Evolutionary conservation across 768 basidiomycete species (phyloP), one percentile per base, ranked within the genome.

Genomic region (Boletellus ananas): DNA sequence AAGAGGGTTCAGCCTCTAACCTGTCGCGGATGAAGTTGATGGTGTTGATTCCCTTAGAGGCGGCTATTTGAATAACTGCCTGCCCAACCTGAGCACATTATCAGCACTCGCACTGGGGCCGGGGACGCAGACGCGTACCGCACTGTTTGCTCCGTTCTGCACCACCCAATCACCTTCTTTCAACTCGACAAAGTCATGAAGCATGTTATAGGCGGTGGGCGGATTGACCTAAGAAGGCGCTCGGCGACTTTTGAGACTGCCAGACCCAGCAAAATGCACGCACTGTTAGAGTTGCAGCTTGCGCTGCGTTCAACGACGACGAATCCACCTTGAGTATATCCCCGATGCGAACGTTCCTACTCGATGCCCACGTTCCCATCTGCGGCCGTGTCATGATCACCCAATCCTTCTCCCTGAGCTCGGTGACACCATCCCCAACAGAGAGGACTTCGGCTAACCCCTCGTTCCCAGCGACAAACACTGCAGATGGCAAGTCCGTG

Each of bases 71-170:
- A 43, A 93, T 89, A 20, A 92, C 87, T 0, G 84, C 83, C 72
- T 93, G 87, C 12, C 91, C 91, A 13, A 88, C 85, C 85, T 87
- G 48, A 16, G 42, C 38, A 49, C 38, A 47, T 33, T 13, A 8
- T 55, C 43, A 59, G 25, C 42, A 31, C 14, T 33, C 14, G 10
- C 35, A 35, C n/a, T n/a, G n/a, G 17, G 12, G 8, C 38, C n/a
- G 45, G 31, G 10, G 40, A 40, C 10, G 9, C 20, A 10, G 20
- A 45, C 14, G 69, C 83, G 42, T 50, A 90, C 90, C 17, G 87
- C 86, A 57, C 87, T 87, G 58, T 94, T 94, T 17, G 83, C 84
- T 23, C 89, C 91, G 54, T 93, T 94, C 66, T 94, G 91, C 11
- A 94, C 64, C 14, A 94, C 74, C 85, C 85, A 93, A 41, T 90